These are phyloP conservation scores for Botryobasidium botryosum DNA, from an alignment of 768 basidiomycete genomes.

Conservation along the genomic window DNA sequence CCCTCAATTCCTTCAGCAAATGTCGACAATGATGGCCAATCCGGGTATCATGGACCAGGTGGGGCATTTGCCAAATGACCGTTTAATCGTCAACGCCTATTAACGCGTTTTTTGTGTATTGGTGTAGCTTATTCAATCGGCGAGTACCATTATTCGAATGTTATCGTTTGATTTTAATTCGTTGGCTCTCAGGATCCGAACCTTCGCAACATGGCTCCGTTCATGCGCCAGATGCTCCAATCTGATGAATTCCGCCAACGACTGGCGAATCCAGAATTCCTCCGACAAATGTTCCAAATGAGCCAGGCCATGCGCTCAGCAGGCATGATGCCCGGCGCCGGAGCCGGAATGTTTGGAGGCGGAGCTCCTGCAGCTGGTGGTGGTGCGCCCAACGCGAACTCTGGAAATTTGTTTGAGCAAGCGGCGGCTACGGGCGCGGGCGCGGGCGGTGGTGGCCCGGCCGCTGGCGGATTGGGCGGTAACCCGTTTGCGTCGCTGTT, in stretches of 20 bases:
- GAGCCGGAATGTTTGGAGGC: constrained; percentile 16
- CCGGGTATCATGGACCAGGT: constrained; percentile 72
- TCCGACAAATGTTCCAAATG: constrained; percentile 67
- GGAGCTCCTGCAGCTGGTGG: constrained; percentile 10
- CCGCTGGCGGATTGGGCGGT: background rate
- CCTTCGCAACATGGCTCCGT: constrained; percentile 56
- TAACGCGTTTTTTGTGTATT: too few relatives aligned
- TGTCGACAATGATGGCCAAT: constrained; percentile 73
- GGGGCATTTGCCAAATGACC: too few relatives aligned
- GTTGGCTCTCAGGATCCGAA: constrained; percentile 63
- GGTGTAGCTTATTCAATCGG: too few relatives aligned
- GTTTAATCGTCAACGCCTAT: too few relatives aligned
- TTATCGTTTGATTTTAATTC: constrained; percentile 21
- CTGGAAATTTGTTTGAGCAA: constrained; percentile 1
- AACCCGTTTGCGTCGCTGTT: background rate
- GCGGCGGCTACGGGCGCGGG: too few relatives aligned
- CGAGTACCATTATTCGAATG: too few relatives aligned
- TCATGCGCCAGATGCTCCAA: constrained; percentile 62
- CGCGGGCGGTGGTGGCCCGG: background rate
- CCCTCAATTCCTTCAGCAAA: constrained; percentile 73
- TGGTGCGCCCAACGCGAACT: background rate
- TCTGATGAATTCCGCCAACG: constrained; percentile 57
- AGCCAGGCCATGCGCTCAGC: constrained; percentile 32
- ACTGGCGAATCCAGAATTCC: constrained; percentile 66
- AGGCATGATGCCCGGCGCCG: constrained; percentile 19